Evolutionary conservation across 306 rosid genomes (phyloP), one percentile per base, ranked within the genome.

Genomic region (Datisca glomerata): DNA sequence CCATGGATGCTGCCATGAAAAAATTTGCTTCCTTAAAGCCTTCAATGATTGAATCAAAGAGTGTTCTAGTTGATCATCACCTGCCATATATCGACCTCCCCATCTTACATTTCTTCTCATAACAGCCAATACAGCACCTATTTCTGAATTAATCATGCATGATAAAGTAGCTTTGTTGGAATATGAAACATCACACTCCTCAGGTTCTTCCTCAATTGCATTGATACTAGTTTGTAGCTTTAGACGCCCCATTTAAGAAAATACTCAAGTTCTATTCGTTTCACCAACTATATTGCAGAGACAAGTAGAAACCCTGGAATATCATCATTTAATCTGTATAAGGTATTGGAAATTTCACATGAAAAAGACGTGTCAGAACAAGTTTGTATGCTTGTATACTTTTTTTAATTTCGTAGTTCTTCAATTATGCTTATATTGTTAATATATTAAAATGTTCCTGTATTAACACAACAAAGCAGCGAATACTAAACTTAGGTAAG

Each of bases 41-140:
- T 84, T 89, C 66, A 89, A 67, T 24, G 98, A 84, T 51, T 75
- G 86, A 66, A 89, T 80, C 22, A 89, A 72, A 55, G 80, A 72
- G 79, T 89, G 93, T 24, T 89, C 98, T 53, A 91, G 64, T 68
- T 84, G 94, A 74, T 91, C 98, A 53, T 89, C 98, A n/a, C 95
- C 81, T 3, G 95, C 70, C 66, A 75, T 75, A 72, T 78, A 84
- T 27, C 81, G 93, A 14, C 85, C 79, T 37, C 92, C 95, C 98
- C 96, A 89, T 62, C 93, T 70, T 21, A 80, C 95, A 64, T 89
- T 84, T 72, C 96, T 78, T 61, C 98, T 72, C 98, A 89, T 89
- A 16, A 89, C 92, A 3, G 96, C 91, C 71, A 89, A 71, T 48
- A 89, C 98, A 45, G 98, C 78, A 22, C 93, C 93, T 38, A 89